phyloP scores from a whole-genome alignment of 805 yeast species.

The Candida chilensis region DNA sequence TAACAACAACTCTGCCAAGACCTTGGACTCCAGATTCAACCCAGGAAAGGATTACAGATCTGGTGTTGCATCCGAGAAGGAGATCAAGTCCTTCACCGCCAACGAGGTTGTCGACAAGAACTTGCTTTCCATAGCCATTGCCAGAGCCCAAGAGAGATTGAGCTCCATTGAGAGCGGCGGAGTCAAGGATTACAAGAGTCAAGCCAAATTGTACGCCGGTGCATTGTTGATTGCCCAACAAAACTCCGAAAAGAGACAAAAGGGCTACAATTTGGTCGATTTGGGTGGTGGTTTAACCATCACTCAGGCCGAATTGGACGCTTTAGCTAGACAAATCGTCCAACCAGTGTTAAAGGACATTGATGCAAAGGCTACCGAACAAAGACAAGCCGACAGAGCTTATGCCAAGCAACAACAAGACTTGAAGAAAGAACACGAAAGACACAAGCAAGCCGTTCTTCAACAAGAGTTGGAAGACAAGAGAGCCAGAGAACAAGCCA shows the following conservation, averaged over 20 bases:
- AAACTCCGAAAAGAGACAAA: conserved; percentile 47
- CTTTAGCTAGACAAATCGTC: conserved; percentile 72
- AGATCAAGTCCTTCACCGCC: conserved; percentile 22
- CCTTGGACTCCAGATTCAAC: conserved; percentile 29
- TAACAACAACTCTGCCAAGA: conserved; percentile 25
- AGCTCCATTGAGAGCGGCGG: conserved; percentile 20
- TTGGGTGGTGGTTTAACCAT: conserved; percentile 86
- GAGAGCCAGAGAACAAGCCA: conserved; percentile 22
- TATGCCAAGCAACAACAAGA: conserved; percentile 22
- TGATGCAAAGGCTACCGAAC: conserved; percentile 56
- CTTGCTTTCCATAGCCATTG: conserved; percentile 39
- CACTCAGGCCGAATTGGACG: conserved; percentile 66
- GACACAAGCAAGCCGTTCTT: conserved; percentile 15
- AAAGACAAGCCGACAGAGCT: conserved; percentile 49
- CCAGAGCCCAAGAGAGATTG: conserved; percentile 33
- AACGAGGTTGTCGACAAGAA: conserved; percentile 32
- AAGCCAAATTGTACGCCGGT: conserved; percentile 51
- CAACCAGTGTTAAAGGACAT: conserved; percentile 77
- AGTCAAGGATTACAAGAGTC: conserved; percentile 14
- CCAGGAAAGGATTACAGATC: conserved; percentile 30
- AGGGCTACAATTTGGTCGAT: conserved; percentile 47
- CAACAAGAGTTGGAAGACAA: conserved; percentile 21
- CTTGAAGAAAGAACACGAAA: conserved; percentile 30
- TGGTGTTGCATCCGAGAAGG: conserved; percentile 16
- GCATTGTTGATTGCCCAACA: conserved; percentile 76